These are phyloP conservation scores for Anisogramma anomala DNA, from an alignment of 2,329 filamentous ascomycete species.

Conservation along the genomic window DNA sequence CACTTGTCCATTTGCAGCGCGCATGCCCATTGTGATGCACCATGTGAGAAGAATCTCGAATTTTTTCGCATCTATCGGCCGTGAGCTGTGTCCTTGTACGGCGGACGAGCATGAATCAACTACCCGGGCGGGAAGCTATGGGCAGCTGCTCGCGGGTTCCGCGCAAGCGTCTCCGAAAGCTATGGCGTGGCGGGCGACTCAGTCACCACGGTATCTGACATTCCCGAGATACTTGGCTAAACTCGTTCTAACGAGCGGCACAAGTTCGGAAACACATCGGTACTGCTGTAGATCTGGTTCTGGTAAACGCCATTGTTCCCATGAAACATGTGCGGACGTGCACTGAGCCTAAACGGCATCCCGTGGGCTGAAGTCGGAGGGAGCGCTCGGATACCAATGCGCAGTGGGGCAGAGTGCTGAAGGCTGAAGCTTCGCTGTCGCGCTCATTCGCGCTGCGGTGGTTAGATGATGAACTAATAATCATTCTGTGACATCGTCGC, in stretches of 20 bases:
- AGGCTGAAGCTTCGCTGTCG: neutral
- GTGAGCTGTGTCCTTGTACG: neutral
- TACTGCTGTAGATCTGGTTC: too few relatives aligned
- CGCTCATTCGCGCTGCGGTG: too few relatives aligned
- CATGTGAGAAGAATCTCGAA: too few relatives aligned
- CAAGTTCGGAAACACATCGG: too few relatives aligned
- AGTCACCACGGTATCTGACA: too few relatives aligned
- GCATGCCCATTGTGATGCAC: too few relatives aligned
- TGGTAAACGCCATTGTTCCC: neutral
- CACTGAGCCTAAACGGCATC: constrained; percentile 3
- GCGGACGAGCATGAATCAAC: too few relatives aligned
- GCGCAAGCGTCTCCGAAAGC: neutral
- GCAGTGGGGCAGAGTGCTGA: constrained; percentile 12
- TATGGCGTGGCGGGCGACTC: neutral
- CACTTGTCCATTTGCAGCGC: too few relatives aligned
- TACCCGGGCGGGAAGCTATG: neutral
- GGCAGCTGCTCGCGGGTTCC: neutral
- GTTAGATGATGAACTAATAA: too few relatives aligned
- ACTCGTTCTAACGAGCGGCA: too few relatives aligned
- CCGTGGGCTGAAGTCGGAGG: constrained; percentile 9
- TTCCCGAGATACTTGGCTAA: too few relatives aligned
- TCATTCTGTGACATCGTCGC: neutral
- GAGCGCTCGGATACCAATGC: constrained; percentile 9
- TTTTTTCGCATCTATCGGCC: too few relatives aligned
- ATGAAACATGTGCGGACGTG: constrained; percentile 5